Percentiles rank a stretch among this genome's conserved stretches.
These are phyloP conservation scores for Bretschneidera sinensis DNA, from an alignment of 345 rosid species.

Conservation along the genomic window DNA sequence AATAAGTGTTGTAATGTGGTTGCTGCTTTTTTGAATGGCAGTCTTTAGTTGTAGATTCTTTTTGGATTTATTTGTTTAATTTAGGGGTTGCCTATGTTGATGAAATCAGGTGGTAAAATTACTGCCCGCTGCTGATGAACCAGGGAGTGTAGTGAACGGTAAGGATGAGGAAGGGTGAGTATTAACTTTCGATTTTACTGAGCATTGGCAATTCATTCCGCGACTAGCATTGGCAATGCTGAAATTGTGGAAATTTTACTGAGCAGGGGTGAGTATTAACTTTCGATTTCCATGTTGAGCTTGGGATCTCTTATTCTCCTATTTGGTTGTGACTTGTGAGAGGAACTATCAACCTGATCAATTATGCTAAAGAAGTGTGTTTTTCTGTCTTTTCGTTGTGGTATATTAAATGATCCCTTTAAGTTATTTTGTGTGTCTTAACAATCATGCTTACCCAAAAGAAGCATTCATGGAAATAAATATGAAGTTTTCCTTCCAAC, in stretches of 20 bases:
- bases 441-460: neutral
- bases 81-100: neutral
- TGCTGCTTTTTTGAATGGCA: neutral
- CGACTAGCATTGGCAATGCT: constrained; percentile 64
- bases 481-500: neutral
- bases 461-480: neutral
- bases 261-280: constrained; percentile 47
- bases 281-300: neutral
- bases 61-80: neutral
- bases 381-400: neutral
- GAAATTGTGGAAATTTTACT: constrained; percentile 55
- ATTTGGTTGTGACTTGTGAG: neutral
- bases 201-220: constrained; percentile 92
- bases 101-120: constrained; percentile 49
- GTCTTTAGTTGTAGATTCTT: neutral
- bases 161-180: constrained; percentile 94
- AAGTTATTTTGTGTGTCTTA: neutral
- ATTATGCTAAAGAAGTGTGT: neutral
- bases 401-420: neutral
- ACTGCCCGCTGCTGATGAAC: constrained; percentile 44
- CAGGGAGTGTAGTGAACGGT: constrained; percentile 40
- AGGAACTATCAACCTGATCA: neutral
- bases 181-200: too few relatives aligned
- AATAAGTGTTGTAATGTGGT: too few relatives aligned
- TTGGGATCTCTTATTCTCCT: neutral